Evolutionary conservation across 179 eudicot genomes (phyloP).

Genomic region (Pouteria campechiana): DNA sequence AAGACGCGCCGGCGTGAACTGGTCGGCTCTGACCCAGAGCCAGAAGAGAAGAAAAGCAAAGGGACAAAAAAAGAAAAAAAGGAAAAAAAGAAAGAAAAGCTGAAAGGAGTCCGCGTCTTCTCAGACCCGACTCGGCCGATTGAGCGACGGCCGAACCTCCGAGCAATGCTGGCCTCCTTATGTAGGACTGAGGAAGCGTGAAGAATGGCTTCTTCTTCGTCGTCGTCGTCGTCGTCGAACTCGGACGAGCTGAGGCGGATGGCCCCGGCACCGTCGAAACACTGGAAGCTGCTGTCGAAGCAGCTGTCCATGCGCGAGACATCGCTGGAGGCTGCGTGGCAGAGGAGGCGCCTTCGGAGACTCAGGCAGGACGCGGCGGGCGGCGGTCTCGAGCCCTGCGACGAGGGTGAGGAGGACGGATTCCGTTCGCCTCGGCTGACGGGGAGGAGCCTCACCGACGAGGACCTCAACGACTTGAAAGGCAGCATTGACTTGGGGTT

Average conservation of each 20-base stretch:
- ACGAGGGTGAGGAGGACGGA: no score
- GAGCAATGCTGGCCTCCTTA: no score
- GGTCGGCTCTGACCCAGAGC: no score
- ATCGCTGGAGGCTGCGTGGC: conserved; percentile 68
- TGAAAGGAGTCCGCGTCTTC: no score
- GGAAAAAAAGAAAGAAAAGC: no score
- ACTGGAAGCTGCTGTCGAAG: conserved; percentile 38
- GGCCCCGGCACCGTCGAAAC: conserved; percentile 47
- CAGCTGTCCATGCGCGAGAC: conserved; percentile 64
- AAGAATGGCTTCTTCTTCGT: background rate
- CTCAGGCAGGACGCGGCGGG: conserved; percentile 36
- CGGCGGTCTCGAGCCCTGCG: conserved; percentile 8
- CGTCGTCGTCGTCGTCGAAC: conserved; percentile 16
- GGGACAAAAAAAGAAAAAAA: no score
- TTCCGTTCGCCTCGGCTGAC: no score
- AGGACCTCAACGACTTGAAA: conserved; percentile 60
- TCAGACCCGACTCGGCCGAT: no score
- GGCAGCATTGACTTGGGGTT: conserved; percentile 80
- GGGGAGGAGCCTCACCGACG: conserved; percentile 67
- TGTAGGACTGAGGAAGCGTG: no score
- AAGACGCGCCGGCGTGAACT: no score
- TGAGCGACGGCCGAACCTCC: no score
- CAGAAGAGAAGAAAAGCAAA: no score
- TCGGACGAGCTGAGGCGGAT: conserved; percentile 42
- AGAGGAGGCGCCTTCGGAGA: conserved; percentile 51